A percentile compares a stretch with the other conserved stretches of the same genome.
phyloP scores from a whole-genome alignment of 2,329 filamentous ascomycete species.

The Monosporascus ibericus region DNA sequence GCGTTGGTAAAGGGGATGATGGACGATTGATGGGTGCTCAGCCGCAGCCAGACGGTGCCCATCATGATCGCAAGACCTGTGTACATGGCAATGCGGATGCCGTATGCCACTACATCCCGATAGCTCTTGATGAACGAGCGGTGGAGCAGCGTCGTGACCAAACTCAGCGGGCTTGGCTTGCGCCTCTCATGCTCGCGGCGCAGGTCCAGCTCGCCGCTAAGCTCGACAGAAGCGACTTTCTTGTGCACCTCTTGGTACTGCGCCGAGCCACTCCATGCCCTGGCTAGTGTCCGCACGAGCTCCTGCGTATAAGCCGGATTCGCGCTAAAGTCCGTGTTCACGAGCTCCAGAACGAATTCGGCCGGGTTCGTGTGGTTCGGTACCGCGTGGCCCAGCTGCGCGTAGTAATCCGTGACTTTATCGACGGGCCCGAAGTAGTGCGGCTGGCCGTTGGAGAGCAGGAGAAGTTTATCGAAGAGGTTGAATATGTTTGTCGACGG shows the following conservation, averaged over 20 bases:
- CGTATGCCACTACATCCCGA: constrained; percentile 78
- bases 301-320: constrained; percentile 40
- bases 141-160: constrained; percentile 64
- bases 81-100: constrained; percentile 75
- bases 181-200: background rate
- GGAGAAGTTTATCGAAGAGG: constrained; percentile 72
- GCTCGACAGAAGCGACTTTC: constrained; percentile 17
- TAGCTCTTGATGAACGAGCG: constrained; percentile 79
- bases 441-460: constrained; percentile 64
- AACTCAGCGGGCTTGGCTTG: constrained; percentile 38
- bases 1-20: constrained; percentile 81
- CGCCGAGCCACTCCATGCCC: constrained; percentile 47
- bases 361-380: constrained; percentile 71
- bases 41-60: constrained; percentile 79
- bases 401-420: constrained; percentile 57
- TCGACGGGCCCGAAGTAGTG: constrained; percentile 66
- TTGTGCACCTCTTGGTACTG: constrained; percentile 20
- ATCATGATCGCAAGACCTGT: constrained; percentile 74
- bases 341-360: constrained; percentile 71
- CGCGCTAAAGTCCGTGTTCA: constrained; percentile 68
- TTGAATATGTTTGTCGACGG: constrained; percentile 74
- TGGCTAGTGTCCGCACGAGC: constrained; percentile 47
- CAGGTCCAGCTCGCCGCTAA: constrained; percentile 11
- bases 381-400: constrained; percentile 52
- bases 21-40: constrained; percentile 60